Conservation (phyloP, 495 filamentous ascomycete species). For the Venustampulla echinocandica region DNA sequence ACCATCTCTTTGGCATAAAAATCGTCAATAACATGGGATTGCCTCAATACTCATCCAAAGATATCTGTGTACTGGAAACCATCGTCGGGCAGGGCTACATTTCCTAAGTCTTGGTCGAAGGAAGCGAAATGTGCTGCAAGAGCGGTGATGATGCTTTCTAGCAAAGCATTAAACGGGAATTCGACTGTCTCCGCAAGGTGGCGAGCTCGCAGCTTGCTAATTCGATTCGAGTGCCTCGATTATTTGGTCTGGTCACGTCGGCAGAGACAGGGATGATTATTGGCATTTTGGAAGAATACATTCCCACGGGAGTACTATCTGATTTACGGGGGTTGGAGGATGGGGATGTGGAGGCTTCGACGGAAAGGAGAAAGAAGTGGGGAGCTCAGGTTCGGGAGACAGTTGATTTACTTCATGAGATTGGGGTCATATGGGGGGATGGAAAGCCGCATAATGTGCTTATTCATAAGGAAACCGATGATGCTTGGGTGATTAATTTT, state of each 20-base stretch:
- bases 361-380: constrained; percentile 13
- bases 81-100: constrained; percentile 5
- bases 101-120: constrained; percentile 7
- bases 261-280: constrained; percentile 1
- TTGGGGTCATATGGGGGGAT: constrained; percentile 38
- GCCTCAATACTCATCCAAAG: constrained; percentile 17
- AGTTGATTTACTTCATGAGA: constrained; percentile 24
- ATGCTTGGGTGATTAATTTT: constrained; percentile 39
- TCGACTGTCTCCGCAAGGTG: constrained; percentile 6
- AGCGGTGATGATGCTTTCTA: not conserved
- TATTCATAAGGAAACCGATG: constrained; percentile 30
- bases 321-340: constrained; percentile 7
- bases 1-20: constrained; percentile 2
- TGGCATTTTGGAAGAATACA: constrained; percentile 13
- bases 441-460: constrained; percentile 38
- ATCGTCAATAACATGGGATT: constrained; percentile 13
- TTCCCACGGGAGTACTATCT: constrained; percentile 4
- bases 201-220: constrained; percentile 1
- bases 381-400: constrained; percentile 8
- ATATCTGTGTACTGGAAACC: constrained; percentile 10
- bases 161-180: constrained; percentile 8
- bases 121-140: constrained; percentile 13
- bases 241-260: constrained; percentile 8
- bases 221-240: constrained; percentile 7
- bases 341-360: constrained; percentile 8